Conservation (phyloP, 2,329 filamentous ascomycete species). For the Cordyceps farinosa region DNA sequence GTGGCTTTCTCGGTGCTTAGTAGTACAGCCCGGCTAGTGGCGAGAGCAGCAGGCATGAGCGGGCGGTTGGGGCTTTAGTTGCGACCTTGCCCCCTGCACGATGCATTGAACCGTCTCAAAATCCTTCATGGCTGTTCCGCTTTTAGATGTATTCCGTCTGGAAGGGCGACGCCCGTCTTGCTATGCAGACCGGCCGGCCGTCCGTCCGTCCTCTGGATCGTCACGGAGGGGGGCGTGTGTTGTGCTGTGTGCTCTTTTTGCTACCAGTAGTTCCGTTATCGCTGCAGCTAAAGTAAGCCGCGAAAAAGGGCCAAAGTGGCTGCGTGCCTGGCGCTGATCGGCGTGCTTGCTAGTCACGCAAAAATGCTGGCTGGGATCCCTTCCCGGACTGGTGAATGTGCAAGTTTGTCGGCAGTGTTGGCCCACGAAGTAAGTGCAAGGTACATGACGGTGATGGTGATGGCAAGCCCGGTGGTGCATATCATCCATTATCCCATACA, state of each 20-base stretch:
- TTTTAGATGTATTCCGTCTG: slow-evolving; percentile 4
- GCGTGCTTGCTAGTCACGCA: neutral
- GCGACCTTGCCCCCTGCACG: neutral
- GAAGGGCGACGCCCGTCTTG: neutral
- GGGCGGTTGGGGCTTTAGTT: neutral
- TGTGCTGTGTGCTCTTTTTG: neutral
- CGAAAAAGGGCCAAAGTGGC: neutral
- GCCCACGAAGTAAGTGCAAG: neutral
- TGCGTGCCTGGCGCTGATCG: slow-evolving; percentile 9
- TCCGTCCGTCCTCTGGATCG: neutral
- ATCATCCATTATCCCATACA: slow-evolving; percentile 6
- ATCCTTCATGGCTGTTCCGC: neutral
- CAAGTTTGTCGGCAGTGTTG: slow-evolving; percentile 1
- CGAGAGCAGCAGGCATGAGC: neutral
- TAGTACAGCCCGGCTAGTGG: neutral
- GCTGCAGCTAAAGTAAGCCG: neutral
- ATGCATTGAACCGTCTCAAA: neutral
- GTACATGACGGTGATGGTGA: slow-evolving; percentile 3
- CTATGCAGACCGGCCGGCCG: neutral
- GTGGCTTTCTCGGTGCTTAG: neutral
- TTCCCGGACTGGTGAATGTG: neutral
- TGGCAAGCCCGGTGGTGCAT: neutral
- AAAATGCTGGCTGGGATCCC: neutral
- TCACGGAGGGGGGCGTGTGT: neutral
- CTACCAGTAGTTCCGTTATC: neutral